Evolutionary conservation across 345 rosid species (phyloP).

Genomic region (Acer saccharum): DNA sequence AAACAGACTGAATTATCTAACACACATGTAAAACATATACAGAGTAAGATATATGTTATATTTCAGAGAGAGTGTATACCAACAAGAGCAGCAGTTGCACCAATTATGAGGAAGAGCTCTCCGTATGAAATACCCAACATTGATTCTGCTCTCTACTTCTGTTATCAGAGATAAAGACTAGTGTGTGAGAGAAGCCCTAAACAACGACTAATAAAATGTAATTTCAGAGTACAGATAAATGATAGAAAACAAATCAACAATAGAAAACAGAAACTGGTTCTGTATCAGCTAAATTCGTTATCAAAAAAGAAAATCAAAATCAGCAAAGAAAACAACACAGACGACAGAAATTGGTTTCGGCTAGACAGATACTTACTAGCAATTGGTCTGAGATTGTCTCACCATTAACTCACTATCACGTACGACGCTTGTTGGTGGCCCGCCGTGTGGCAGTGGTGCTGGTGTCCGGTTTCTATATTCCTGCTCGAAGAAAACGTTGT

Average conservation of each 20-base stretch:
- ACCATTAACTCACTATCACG: too few species aligned
- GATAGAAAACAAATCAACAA: too few species aligned
- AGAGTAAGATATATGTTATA: not conserved
- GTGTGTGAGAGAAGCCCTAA: not conserved
- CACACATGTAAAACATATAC: not conserved
- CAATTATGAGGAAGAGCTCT: slow-evolving; percentile 62
- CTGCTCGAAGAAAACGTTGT: too few species aligned
- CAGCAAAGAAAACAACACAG: not conserved
- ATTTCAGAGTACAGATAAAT: not conserved
- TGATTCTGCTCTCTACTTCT: not conserved
- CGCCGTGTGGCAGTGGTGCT: too few species aligned
- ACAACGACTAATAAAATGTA: not conserved
- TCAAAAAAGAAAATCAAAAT: not conserved
- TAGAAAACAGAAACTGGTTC: too few species aligned
- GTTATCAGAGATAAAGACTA: not conserved
- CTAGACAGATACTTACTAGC: too few species aligned
- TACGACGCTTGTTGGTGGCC: too few species aligned
- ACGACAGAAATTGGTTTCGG: not conserved
- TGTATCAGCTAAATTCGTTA: too few species aligned
- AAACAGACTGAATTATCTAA: not conserved
- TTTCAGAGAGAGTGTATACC: slow-evolving; percentile 35
- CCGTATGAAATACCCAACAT: slow-evolving; percentile 77
- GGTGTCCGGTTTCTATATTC: too few species aligned
- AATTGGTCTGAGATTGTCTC: too few species aligned
- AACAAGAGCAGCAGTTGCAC: slow-evolving; percentile 66